Evolutionary conservation across 306 rosid species (phyloP).

Genomic region (Coriaria nepalensis): DNA sequence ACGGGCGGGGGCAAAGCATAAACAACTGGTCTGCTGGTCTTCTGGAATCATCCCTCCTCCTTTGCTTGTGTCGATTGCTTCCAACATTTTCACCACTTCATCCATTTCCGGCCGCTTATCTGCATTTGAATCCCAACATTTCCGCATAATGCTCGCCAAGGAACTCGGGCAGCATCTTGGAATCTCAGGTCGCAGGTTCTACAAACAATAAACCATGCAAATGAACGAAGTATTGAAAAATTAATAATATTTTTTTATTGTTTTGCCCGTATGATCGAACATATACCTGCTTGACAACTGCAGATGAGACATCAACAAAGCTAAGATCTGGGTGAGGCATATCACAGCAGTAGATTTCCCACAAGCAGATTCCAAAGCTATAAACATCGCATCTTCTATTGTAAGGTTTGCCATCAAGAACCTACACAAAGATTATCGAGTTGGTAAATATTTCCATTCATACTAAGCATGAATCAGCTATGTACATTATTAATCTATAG

Average conservation of each 20-base stretch:
- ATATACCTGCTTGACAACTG: constrained; percentile 50
- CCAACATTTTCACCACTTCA: constrained; percentile 56
- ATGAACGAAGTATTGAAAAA: background rate
- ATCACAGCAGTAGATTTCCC: constrained; percentile 64
- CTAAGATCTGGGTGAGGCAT: constrained; percentile 67
- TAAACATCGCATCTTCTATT: constrained; percentile 68
- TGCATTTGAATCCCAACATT: constrained; percentile 52
- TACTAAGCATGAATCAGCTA: background rate
- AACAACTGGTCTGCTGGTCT: constrained; percentile 24
- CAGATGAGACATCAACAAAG: constrained; percentile 48
- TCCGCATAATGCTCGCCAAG: constrained; percentile 38
- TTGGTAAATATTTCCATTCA: no score
- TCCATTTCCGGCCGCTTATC: constrained; percentile 53
- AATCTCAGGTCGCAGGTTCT: constrained; percentile 53
- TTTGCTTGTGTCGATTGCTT: constrained; percentile 53
- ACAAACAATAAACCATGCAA: constrained; percentile 9
- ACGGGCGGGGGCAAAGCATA: constrained; percentile 37
- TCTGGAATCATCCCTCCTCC: constrained; percentile 73
- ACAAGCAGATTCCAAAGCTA: constrained; percentile 68
- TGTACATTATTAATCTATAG: background rate
- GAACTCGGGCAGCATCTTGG: constrained; percentile 57
- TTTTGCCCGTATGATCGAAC: background rate
- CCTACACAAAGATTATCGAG: constrained; percentile 21
- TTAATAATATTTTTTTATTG: background rate
- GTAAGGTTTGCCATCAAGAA: constrained; percentile 64